Conservation (phyloP, 1,139 yeast species). For the Saccharomyces hybrid region DNA sequence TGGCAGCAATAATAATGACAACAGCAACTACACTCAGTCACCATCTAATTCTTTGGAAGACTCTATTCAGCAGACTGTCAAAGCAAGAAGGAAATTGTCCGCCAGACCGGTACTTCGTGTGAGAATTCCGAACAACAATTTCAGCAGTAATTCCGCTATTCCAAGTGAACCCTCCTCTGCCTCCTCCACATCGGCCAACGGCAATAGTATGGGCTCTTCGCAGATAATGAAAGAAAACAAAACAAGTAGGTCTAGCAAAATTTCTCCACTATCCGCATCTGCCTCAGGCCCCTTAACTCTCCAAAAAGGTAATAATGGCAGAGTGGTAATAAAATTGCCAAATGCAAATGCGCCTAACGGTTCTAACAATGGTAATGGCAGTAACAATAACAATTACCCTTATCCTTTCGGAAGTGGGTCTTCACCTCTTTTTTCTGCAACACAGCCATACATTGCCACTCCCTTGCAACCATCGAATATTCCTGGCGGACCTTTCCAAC, state of each 20-base stretch:
- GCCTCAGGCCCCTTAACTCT: not conserved
- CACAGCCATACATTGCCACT: conserved; percentile 16
- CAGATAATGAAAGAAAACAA: not conserved
- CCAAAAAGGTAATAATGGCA: not conserved
- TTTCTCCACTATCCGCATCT: not conserved
- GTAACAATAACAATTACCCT: not conserved
- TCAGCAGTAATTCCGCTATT: not conserved
- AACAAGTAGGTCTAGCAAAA: not conserved
- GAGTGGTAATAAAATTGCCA: not conserved
- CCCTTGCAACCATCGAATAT: conserved; percentile 9
- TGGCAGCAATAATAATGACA: not conserved
- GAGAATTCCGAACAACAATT: not conserved
- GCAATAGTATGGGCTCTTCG: not conserved
- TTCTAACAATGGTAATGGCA: not conserved
- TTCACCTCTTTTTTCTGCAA: conserved; percentile 11
- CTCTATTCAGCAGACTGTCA: not conserved
- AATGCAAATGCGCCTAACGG: not conserved
- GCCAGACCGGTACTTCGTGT: not conserved
- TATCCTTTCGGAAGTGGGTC: conserved; percentile 2
- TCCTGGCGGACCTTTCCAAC: not conserved
- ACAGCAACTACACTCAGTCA: not conserved
- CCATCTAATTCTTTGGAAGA: not conserved
- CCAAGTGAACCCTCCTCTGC: not conserved
- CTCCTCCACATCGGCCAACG: not conserved
- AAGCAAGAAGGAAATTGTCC: not conserved